Evolutionary conservation across 2,329 filamentous ascomycete species (phyloP), one percentile per base, ranked within the genome.

Genomic region (Hirsutella minnesotensis): DNA sequence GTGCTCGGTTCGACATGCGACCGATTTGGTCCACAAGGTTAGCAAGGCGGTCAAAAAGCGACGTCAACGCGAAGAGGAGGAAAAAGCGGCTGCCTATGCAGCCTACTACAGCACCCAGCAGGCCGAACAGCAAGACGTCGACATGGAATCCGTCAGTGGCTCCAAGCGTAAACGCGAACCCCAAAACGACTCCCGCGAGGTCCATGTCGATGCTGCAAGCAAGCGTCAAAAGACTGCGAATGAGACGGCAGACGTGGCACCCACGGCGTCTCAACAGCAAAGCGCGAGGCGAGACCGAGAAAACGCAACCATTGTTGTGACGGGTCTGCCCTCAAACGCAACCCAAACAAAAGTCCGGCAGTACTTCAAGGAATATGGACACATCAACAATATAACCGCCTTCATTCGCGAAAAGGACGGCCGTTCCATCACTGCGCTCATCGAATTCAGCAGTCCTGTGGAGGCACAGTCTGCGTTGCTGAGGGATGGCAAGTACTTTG

Each of bases 311-410:
- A 73, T 96, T 39, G 77, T 94, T 42, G 81, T 95, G 4, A 80
- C 76, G 40, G 84, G 88, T 51, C 64, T 98, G 20, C 88, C 92
- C 2, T 53, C 59, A 3, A 75, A 82, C 42, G 75, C 80, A 1
- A 79, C 79, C 1, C 79, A 86, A 54, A 81, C 77, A 12, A 83
- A 82, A 52, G 65, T 96, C 13, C 79, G 83, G 44, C 85, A 94
- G 58, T 96, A 94, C 59, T 96, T 98, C 66, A 82, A 83, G 55
- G 86, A 89, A 48, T 94, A 89, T 53, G 92, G 92, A 12, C 81
- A 79, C 34, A 83, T 95, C 56, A 86, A 87, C 53, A 81, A 81
- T 48, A 67, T 95, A 27, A 82, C 78, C 37, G 67, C 90, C 41
- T 48, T 65, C 22, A 68, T 84, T 27, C 68, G 68, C 29, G 80